phyloP scores from a whole-genome alignment of 768 basidiomycete genomes.

The Tephrocybe sp. region DNA sequence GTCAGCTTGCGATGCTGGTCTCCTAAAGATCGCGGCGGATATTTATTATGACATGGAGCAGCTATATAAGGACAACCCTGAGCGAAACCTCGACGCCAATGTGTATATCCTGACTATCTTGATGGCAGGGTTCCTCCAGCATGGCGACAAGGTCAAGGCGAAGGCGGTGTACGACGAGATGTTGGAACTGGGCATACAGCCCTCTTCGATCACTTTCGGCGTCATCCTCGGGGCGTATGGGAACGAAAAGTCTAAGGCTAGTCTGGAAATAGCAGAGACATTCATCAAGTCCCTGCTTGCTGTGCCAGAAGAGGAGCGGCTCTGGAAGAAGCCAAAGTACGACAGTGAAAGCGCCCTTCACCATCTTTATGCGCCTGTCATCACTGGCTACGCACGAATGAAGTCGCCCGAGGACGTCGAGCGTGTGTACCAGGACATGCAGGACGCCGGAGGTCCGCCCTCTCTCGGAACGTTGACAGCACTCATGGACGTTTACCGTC shows the following conservation, averaged over 20 bases:
- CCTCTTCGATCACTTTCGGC: conserved; percentile 66
- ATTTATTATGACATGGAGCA: conserved; percentile 69
- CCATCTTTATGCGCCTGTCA: conserved; percentile 60
- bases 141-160: conserved; percentile 52
- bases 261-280: conserved; percentile 60
- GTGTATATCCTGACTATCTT: conserved; percentile 71
- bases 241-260: conserved; percentile 45
- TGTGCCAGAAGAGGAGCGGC: conserved; percentile 28
- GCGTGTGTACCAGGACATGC: conserved; percentile 50
- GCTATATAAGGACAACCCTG: conserved; percentile 31
- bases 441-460: conserved; percentile 54
- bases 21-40: conserved; percentile 62
- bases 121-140: conserved; percentile 69
- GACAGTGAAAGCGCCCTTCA: conserved; percentile 47
- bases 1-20: conserved; percentile 73
- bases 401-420: conserved; percentile 53
- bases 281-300: conserved; percentile 58
- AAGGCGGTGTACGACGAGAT: conserved; percentile 74
- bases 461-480: conserved; percentile 60
- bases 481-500: conserved; percentile 74
- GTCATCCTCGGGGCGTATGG: conserved; percentile 66
- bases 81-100: conserved; percentile 43
- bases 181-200: conserved; percentile 59
- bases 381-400: conserved; percentile 48
- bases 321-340: conserved; percentile 39